Conservation (phyloP, 2,329 filamentous ascomycete genomes). For the Fonsecaea multimorphosa region DNA sequence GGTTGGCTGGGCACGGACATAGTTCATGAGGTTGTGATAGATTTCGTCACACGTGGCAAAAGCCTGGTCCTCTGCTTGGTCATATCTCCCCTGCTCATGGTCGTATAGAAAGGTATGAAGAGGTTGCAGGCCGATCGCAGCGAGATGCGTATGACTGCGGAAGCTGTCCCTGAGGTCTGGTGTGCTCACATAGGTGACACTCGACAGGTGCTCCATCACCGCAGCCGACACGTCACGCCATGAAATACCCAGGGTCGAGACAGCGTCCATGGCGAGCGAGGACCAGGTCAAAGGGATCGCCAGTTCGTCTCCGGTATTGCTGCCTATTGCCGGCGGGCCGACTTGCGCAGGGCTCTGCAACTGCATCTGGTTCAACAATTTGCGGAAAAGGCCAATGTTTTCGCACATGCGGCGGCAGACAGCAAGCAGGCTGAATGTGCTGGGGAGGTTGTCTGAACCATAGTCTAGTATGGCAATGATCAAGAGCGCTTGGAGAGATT, state of each 20-base stretch:
- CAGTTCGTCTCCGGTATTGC: constrained; percentile 35
- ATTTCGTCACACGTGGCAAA: constrained; percentile 37
- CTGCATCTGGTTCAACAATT: constrained; percentile 37
- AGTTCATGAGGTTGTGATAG: constrained; percentile 39
- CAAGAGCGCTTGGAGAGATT: constrained; percentile 38
- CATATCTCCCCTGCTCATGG: constrained; percentile 27
- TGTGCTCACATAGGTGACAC: constrained; percentile 37
- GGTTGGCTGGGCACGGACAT: constrained; percentile 31
- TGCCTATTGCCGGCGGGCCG: constrained; percentile 34
- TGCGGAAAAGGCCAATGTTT: constrained; percentile 38
- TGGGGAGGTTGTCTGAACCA: constrained; percentile 38
- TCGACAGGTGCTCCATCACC: constrained; percentile 37
- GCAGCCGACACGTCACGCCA: constrained; percentile 39
- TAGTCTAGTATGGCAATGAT: constrained; percentile 39
- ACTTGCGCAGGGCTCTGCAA: constrained; percentile 35
- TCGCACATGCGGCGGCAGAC: constrained; percentile 39
- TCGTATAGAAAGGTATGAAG: constrained; percentile 37
- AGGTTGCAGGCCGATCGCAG: constrained; percentile 38
- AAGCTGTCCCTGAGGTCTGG: constrained; percentile 38
- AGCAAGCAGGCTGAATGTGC: constrained; percentile 37
- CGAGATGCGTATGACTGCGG: constrained; percentile 35
- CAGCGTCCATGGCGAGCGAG: constrained; percentile 34
- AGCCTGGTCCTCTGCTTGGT: constrained; percentile 26
- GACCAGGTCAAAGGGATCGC: constrained; percentile 37
- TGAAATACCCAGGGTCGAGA: constrained; percentile 36